These are phyloP conservation scores for Colletotrichum truncatum DNA, from an alignment of 2,329 filamentous ascomycete genomes.

Conservation along the genomic window DNA sequence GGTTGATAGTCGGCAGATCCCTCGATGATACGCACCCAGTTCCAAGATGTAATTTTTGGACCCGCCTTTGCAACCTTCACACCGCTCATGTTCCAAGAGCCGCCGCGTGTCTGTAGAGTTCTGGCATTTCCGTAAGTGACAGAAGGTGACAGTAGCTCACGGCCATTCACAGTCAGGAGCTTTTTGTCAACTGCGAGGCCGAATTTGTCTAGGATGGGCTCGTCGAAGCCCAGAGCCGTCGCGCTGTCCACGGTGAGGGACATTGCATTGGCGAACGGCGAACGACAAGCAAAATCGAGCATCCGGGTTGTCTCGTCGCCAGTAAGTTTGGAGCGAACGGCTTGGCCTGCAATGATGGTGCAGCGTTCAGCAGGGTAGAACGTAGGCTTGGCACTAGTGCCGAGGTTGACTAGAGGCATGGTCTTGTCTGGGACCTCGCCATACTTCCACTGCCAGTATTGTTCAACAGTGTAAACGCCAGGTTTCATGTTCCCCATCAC, in stretches of 20 bases:
- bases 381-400: conserved; percentile 61
- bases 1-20: neutral
- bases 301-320: conserved; percentile 71
- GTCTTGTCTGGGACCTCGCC: conserved; percentile 32
- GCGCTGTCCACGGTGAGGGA: conserved; percentile 71
- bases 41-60: conserved; percentile 56
- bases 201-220: conserved; percentile 55
- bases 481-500: conserved; percentile 23
- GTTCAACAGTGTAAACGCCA: conserved; percentile 46
- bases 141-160: conserved; percentile 69
- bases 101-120: conserved; percentile 51
- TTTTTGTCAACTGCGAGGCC: conserved; percentile 68
- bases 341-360: conserved; percentile 70
- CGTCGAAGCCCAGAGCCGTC: conserved; percentile 65
- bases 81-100: conserved; percentile 75
- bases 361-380: conserved; percentile 77
- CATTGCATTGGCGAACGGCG: conserved; percentile 71
- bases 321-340: conserved; percentile 66
- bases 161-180: conserved; percentile 77
- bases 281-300: conserved; percentile 77
- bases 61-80: conserved; percentile 65
- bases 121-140: conserved; percentile 62
- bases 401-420: conserved; percentile 73
- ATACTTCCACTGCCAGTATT: conserved; percentile 52
- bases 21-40: conserved; percentile 52